phyloP scores from a whole-genome alignment of 495 filamentous ascomycete species.

The Lepraria neglecta region DNA sequence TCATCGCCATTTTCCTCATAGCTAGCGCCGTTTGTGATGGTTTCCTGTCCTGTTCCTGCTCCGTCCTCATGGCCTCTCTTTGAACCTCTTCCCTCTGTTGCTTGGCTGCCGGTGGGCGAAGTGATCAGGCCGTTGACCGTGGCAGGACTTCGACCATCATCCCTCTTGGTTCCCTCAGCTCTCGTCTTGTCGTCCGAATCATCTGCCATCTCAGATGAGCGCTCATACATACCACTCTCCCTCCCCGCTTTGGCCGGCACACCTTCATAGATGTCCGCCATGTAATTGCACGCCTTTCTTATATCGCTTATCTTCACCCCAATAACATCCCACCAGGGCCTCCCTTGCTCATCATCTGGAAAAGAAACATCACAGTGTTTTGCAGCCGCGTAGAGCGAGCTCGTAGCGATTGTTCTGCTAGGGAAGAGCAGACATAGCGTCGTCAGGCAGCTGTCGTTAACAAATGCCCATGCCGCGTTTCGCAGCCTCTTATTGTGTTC shows the following conservation, averaged over 20 bases:
- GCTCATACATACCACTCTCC: constrained; percentile 25
- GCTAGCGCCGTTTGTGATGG: not conserved
- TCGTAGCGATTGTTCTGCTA: constrained; percentile 72
- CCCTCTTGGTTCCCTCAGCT: not conserved
- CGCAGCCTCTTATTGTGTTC: constrained; percentile 69
- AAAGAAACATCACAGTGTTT: constrained; percentile 62
- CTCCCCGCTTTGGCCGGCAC: constrained; percentile 40
- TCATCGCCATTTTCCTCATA: constrained; percentile 9
- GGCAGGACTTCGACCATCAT: constrained; percentile 6
- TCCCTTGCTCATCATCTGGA: constrained; percentile 63
- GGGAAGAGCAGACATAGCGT: constrained; percentile 76
- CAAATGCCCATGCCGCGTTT: constrained; percentile 82
- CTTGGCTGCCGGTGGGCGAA: not conserved
- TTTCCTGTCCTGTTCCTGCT: not conserved
- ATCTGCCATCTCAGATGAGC: constrained; percentile 18
- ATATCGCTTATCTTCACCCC: constrained; percentile 57
- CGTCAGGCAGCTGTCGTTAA: constrained; percentile 82
- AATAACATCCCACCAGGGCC: constrained; percentile 80
- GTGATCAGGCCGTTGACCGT: not conserved
- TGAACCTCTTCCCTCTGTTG: constrained; percentile 2
- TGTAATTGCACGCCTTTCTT: constrained; percentile 57
- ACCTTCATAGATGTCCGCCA: constrained; percentile 69
- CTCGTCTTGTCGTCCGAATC: constrained; percentile 26
- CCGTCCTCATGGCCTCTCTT: constrained; percentile 17
- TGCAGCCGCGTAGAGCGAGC: constrained; percentile 78